A percentile compares a stretch with the other conserved stretches of the same genome.
Evolutionary conservation across 345 rosid genomes (phyloP).

Genomic region (Sonneratia alba): DNA sequence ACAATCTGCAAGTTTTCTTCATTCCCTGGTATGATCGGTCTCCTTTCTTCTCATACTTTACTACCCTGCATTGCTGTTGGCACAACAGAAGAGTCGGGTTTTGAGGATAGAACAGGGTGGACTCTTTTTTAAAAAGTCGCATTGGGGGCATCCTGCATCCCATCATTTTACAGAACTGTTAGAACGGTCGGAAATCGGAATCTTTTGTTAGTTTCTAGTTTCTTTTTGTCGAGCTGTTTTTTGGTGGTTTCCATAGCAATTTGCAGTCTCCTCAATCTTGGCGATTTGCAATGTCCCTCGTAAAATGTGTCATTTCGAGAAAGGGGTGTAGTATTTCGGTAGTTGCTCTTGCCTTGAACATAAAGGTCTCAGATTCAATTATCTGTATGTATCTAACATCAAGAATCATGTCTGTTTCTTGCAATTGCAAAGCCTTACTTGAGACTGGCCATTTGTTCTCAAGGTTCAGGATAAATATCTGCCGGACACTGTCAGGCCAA

Average conservation of each 20-base stretch:
- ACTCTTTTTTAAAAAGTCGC: too few species aligned
- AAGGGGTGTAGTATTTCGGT: not conserved
- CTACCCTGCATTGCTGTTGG: not conserved
- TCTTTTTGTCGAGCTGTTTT: not conserved
- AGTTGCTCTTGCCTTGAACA: not conserved
- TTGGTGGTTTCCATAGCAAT: not conserved
- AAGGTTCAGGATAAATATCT: not conserved
- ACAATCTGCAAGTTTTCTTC: not conserved
- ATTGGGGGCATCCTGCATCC: too few species aligned
- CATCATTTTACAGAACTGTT: too few species aligned
- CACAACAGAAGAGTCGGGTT: not conserved
- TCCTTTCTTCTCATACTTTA: not conserved
- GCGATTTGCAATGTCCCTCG: not conserved
- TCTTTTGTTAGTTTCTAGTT: too few species aligned
- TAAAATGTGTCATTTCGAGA: not conserved
- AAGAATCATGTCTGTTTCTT: not conserved
- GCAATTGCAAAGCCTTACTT: not conserved
- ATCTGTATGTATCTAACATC: not conserved
- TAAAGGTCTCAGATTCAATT: not conserved
- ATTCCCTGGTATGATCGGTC: not conserved
- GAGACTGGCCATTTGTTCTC: not conserved
- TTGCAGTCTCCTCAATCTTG: not conserved
- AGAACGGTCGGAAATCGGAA: too few species aligned
- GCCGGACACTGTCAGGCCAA: not conserved
- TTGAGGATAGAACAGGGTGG: too few species aligned